Evolutionary conservation across 192 early-diverging fungal species (phyloP), one percentile per base, ranked within the genome.

Genomic region (Ambispora gerdemannii): DNA sequence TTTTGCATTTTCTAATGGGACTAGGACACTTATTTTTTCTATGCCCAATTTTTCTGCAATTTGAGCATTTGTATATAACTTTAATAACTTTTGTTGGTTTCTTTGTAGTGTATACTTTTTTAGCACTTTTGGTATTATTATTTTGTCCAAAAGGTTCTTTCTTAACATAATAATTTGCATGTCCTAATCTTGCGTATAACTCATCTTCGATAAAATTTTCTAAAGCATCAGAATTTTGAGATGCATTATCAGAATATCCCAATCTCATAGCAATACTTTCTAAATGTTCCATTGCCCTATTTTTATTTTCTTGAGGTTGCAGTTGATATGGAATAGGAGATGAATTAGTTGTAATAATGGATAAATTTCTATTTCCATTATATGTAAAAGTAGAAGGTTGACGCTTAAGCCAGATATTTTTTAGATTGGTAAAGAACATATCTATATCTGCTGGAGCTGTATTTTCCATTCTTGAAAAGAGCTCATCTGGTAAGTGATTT

Each of bases 191-290:
- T 3, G 1, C 27, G 13, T 4, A n/a, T 58, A 58, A 58, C 27
- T 58, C 55, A 58, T 58, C 4, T 58, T 58, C 55, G 3, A 58
- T 58, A 58, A 58, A 58, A 3, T 58, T 58, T 25, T 58, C 4
- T 25, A 58, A 58, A 58, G 11, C 55, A 58, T 58, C 55, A 2
- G 55, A 25, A 4, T 58, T 28, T 3, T 25, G 55, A 11, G 55
- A 28, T 58, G 55, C 55, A 58, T 58, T 24, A 58, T 58, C 55
- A 24, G 55, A 25, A 58, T 58, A 58, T 24, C 4, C 4, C 3
- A 58, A 58, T 58, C 55, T 58, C 55, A 58, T 58, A 58, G 55
- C 55, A 4, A 58, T 58, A 25, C 11, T 58, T 58, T 58, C 55
- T 28, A 58, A 58, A 58, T 3, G 55, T 0, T 58, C 55, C 2